A percentile compares a stretch with the other conserved stretches of the same genome.
Conservation (phyloP, 2,329 filamentous ascomycete genomes). For the Ascochyta koolunga region DNA sequence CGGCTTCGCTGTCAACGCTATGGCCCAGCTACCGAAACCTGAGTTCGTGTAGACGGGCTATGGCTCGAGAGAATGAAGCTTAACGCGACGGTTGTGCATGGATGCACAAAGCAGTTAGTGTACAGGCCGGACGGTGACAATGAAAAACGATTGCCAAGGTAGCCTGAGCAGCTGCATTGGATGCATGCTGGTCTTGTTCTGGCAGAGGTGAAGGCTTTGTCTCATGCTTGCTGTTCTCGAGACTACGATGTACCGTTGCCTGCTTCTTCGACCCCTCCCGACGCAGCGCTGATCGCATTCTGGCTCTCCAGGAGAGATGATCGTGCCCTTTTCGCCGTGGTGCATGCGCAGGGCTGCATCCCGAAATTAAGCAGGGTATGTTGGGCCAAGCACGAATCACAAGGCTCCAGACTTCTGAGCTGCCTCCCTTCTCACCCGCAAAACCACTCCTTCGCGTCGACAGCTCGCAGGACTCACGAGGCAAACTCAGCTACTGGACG, state of each 20-base stretch:
- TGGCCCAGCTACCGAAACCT: constrained; percentile 12
- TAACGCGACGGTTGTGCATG: constrained; percentile 6
- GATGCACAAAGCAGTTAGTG: constrained; percentile 13
- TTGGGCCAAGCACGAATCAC: constrained; percentile 36
- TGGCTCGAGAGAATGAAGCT: constrained; percentile 7
- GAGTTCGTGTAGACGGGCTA: constrained; percentile 9
- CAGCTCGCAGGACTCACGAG: constrained; percentile 27
- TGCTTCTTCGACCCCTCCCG: background rate
- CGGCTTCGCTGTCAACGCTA: constrained; percentile 11
- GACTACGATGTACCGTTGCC: background rate
- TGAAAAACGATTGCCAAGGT: constrained; percentile 5
- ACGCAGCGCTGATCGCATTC: background rate
- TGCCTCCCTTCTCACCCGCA: constrained; percentile 23
- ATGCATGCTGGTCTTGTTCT: background rate
- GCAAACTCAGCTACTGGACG: constrained; percentile 27
- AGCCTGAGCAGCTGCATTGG: background rate
- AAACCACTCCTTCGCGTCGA: constrained; percentile 27
- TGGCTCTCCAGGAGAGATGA: constrained; percentile 6
- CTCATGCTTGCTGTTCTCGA: background rate
- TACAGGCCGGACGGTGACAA: constrained; percentile 7
- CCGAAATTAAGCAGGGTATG: constrained; percentile 18
- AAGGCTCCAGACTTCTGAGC: constrained; percentile 22
- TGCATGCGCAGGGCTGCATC: constrained; percentile 15
- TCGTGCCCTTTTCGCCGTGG: constrained; percentile 11
- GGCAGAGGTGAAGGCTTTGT: background rate